Evolutionary conservation across 495 filamentous ascomycete genomes (phyloP), one percentile per base, ranked within the genome.

Genomic region (Penicillium pulvis): DNA sequence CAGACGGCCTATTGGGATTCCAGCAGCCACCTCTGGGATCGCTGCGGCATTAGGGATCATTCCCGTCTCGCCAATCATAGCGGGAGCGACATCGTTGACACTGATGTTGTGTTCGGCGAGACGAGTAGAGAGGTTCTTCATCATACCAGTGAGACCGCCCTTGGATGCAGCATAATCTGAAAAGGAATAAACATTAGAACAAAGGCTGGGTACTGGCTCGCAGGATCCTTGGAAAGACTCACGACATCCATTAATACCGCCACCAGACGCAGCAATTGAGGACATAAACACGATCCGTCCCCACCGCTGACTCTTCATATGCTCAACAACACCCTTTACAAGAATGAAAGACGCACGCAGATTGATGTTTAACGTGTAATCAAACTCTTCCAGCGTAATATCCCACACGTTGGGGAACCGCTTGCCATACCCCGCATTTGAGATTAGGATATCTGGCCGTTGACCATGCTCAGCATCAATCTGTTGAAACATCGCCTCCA

Each of bases 31-130:
- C 16, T 83, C 82, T 2, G 82, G 77, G 10, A 83, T 79, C 19
- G 75, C 73, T 53, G 82, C 76, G 12, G 74, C 77, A 41, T 83
- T 82, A 3, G 86, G 85, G 51, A 88, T 79, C 84, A 88, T 86
- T 0, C 82, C 80, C 16, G 85, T 89, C 6, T 85, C 83, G 10
- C 85, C 84, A 57, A 91, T 90, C 84, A 91, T 85, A 10, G 87
- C 88, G 0, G 88, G 89, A 14, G 88, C 86, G 3, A 92, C 85
- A 64, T 88, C 87, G 53, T 92, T 91, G 41, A 89, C 85, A 23
- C 87, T 90, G 60, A 92, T 87, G 31, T 86, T 85, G 57, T 78
- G 75, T 60, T 79, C 75, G 9, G 84, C 85, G 26, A 88, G 76
- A 51, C 83, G 81, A n/a, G 73, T 80, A 11, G 85, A 79, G 20